Conservation (phyloP, 768 basidiomycete species). For the Panaeolus papilionaceus region DNA sequence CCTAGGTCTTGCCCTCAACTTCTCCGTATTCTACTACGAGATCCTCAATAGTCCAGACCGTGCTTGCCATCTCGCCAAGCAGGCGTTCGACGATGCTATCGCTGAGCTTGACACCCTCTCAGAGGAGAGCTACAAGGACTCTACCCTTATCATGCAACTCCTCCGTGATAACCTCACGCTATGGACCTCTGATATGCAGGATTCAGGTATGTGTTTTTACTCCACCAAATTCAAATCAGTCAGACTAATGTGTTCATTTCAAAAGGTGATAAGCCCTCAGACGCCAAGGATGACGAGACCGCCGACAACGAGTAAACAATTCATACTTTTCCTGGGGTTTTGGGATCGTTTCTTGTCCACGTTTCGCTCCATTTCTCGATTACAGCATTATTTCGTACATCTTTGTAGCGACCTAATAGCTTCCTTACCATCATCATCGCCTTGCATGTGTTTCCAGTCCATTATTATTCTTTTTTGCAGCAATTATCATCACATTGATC, state of each 20-base stretch:
- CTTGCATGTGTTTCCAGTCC: constrained; percentile 5
- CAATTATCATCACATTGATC: constrained; percentile 7
- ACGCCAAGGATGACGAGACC: constrained; percentile 69
- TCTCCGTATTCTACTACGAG: constrained; percentile 99
- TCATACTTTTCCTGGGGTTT: constrained; percentile 24
- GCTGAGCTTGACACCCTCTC: constrained; percentile 98
- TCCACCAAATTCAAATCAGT: too few species aligned
- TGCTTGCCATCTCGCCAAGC: constrained; percentile 98
- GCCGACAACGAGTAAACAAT: constrained; percentile 67
- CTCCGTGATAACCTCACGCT: constrained; percentile 97
- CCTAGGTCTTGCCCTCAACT: constrained; percentile 97
- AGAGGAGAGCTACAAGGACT: constrained; percentile 99
- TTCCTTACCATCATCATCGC: constrained; percentile 7
- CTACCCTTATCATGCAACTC: constrained; percentile 96
- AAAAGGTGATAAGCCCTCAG: constrained; percentile 68
- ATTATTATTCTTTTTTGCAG: constrained; percentile 12
- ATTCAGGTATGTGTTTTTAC: constrained; percentile 64
- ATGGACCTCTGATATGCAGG: constrained; percentile 99
- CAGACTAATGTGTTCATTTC: too few species aligned
- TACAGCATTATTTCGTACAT: constrained; percentile 10
- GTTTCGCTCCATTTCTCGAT: constrained; percentile 14
- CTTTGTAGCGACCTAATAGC: constrained; percentile 12
- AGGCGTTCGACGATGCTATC: constrained; percentile 98
- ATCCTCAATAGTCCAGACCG: constrained; percentile 99
- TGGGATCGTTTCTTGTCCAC: constrained; percentile 14